A percentile compares a stretch with the other conserved stretches of the same genome.
phyloP scores from a whole-genome alignment of 2,329 filamentous ascomycete species.

The Cercospora sp. region DNA sequence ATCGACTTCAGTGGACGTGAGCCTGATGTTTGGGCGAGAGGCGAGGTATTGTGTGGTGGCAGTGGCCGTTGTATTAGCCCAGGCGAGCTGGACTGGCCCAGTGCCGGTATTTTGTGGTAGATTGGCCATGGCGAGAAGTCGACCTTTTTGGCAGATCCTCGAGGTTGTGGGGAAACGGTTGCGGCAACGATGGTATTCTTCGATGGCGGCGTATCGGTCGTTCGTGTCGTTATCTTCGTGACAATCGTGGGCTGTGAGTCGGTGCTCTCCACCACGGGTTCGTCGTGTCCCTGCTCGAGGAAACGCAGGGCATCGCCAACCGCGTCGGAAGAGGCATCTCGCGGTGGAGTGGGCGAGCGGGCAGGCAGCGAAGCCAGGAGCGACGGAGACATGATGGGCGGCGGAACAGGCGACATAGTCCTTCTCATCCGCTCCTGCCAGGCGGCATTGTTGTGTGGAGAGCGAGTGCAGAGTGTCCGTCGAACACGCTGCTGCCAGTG shows the following conservation, averaged over 20 bases:
- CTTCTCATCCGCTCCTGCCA: conserved; percentile 6
- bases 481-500: not conserved
- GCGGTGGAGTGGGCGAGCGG: conserved; percentile 59
- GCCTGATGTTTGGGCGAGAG: conserved; percentile 42
- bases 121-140: conserved; percentile 61
- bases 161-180: conserved; percentile 35
- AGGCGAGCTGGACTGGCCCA: conserved; percentile 42
- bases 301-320: conserved; percentile 40
- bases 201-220: conserved; percentile 23
- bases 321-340: conserved; percentile 44
- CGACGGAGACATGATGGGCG: conserved; percentile 25
- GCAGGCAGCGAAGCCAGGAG: conserved; percentile 50
- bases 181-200: conserved; percentile 25
- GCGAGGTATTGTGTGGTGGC: conserved; percentile 26
- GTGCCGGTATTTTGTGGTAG: conserved; percentile 42
- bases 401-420: conserved; percentile 24
- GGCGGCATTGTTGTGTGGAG: not conserved
- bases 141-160: conserved; percentile 57
- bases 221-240: not conserved
- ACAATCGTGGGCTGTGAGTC: not conserved
- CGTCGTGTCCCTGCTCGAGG: conserved; percentile 41
- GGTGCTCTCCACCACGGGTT: conserved; percentile 11
- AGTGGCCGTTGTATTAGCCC: conserved; percentile 35
- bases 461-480: not conserved
- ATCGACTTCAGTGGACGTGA: conserved; percentile 69